phyloP scores from a whole-genome alignment of 1,284 basidiomycete genomes.

The Naganishia sp. region DNA sequence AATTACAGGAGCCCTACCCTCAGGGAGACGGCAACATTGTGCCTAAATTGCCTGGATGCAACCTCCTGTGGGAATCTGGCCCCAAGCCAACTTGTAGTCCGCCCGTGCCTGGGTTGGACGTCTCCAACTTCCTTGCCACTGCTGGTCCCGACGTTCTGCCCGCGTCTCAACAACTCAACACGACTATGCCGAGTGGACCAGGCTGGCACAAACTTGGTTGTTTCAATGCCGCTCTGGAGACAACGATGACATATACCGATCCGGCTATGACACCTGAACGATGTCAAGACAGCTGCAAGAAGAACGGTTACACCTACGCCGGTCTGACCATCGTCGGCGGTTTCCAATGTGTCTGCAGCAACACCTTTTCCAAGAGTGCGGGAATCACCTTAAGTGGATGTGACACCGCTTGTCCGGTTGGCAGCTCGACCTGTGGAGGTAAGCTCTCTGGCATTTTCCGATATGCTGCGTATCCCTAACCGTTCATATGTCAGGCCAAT shows the following conservation, averaged over 20 bases:
- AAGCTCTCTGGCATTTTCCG: not conserved
- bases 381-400: constrained; percentile 12
- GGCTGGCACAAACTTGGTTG: constrained; percentile 43
- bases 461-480: not conserved
- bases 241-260: constrained; percentile 21
- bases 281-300: constrained; percentile 37
- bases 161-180: constrained; percentile 30
- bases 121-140: constrained; percentile 36
- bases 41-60: constrained; percentile 45
- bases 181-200: constrained; percentile 31
- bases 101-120: constrained; percentile 31
- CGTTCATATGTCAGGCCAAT: constrained; percentile 1
- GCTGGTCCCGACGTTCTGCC: constrained; percentile 37
- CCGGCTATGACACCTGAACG: constrained; percentile 34
- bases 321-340: constrained; percentile 10
- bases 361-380: constrained; percentile 5
- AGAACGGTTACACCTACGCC: constrained; percentile 36
- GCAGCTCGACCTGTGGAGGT: constrained; percentile 11
- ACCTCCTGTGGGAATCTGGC: constrained; percentile 40
- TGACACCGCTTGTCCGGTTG: constrained; percentile 24
- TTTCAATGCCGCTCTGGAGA: constrained; percentile 27
- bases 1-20: constrained; percentile 37
- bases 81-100: constrained; percentile 34
- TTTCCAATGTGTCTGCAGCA: constrained; percentile 13
- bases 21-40: constrained; percentile 38